A percentile compares a stretch with the other conserved stretches of the same genome.
Conservation (phyloP, 805 yeast genomes). For the Candida oleophila region DNA sequence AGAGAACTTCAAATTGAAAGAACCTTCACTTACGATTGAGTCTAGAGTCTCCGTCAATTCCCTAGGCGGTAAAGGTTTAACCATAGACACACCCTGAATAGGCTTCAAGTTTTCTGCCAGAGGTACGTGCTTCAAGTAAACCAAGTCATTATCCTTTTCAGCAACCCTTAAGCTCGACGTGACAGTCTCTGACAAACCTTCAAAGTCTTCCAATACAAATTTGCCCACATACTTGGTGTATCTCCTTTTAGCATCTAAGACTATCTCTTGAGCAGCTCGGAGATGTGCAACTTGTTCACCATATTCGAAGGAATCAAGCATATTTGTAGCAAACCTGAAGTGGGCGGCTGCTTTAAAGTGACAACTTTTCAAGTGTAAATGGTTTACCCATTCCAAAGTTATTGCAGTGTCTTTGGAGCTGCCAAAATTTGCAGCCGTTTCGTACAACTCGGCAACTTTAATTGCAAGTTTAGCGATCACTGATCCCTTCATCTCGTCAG, state of each 20-base stretch:
- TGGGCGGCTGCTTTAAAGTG: slow-evolving; percentile 76
- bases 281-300: slow-evolving; percentile 73
- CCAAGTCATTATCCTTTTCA: slow-evolving; percentile 78
- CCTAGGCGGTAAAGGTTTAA: slow-evolving; percentile 36
- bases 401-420: slow-evolving; percentile 47
- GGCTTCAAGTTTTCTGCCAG: slow-evolving; percentile 33
- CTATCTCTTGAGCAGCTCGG: slow-evolving; percentile 33
- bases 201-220: slow-evolving; percentile 50
- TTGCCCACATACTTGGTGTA: slow-evolving; percentile 41
- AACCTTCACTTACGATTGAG: slow-evolving; percentile 2
- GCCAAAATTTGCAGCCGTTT: slow-evolving; percentile 36
- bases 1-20: slow-evolving; percentile 44
- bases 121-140: slow-evolving; percentile 71
- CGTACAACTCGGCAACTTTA: slow-evolving; percentile 61
- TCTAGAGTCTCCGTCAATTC: background rate
- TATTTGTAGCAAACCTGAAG: slow-evolving; percentile 55
- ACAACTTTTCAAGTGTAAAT: slow-evolving; percentile 52
- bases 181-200: slow-evolving; percentile 48
- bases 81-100: slow-evolving; percentile 54
- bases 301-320: slow-evolving; percentile 50
- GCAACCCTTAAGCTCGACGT: slow-evolving; percentile 48
- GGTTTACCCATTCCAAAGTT: slow-evolving; percentile 63
- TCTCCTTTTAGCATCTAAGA: slow-evolving; percentile 23
- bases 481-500: slow-evolving; percentile 51
- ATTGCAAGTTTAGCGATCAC: slow-evolving; percentile 62